These are phyloP conservation scores for Eremothecium coryli DNA, from an alignment of 1,139 yeast genomes.

Conservation along the genomic window DNA sequence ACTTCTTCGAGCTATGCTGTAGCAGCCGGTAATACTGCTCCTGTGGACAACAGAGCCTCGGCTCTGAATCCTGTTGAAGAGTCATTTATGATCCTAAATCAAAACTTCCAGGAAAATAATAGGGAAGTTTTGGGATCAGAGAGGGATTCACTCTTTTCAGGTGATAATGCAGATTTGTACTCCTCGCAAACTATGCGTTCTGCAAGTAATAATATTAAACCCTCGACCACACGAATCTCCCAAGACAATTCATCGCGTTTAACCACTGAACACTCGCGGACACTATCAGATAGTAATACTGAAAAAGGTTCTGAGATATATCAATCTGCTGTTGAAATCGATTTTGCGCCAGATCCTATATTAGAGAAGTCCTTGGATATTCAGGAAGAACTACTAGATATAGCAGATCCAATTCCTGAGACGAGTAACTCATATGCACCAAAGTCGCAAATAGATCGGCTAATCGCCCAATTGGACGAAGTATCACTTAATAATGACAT, in stretches of 20 bases:
- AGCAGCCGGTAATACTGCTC: too few relatives aligned
- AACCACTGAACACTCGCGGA: too few relatives aligned
- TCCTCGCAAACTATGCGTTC: neutral
- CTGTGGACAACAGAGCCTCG: too few relatives aligned
- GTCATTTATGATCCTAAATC: constrained; percentile 27
- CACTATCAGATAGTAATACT: too few relatives aligned
- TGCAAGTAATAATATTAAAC: too few relatives aligned
- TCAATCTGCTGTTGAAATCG: neutral
- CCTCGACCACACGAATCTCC: too few relatives aligned
- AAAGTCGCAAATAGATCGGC: constrained; percentile 21
- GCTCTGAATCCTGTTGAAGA: constrained; percentile 12
- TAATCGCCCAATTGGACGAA: constrained; percentile 27
- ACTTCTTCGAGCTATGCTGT: too few relatives aligned
- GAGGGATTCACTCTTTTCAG: neutral
- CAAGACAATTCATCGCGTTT: too few relatives aligned
- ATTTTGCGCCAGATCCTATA: neutral
- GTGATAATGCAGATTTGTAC: neutral
- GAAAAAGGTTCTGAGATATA: neutral
- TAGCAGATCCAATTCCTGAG: neutral
- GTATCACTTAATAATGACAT: constrained; percentile 22
- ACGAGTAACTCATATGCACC: neutral
- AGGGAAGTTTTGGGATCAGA: neutral
- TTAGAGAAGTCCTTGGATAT: neutral
- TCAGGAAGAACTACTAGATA: neutral
- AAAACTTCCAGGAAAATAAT: constrained; percentile 11